phyloP scores from a whole-genome alignment of 1,139 yeast species.

The Suhomyces choctaworum region DNA sequence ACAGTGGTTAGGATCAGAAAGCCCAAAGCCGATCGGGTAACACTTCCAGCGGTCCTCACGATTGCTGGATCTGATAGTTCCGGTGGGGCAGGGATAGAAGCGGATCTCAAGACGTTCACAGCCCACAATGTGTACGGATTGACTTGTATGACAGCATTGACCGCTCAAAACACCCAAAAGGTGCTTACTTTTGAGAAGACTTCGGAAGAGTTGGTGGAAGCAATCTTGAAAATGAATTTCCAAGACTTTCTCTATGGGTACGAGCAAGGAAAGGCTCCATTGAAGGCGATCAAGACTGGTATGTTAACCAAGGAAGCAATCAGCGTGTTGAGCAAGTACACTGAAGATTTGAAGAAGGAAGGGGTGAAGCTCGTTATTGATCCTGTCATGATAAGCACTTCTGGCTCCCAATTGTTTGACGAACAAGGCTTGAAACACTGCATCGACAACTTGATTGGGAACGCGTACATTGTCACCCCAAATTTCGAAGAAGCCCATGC shows the following conservation, averaged over 20 bases:
- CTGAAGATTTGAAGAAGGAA: conserved; percentile 28
- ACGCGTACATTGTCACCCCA: conserved; percentile 73
- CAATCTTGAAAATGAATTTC: conserved; percentile 56
- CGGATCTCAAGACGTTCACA: conserved; percentile 81
- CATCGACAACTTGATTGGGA: conserved; percentile 48
- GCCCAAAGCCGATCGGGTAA: conserved; percentile 13
- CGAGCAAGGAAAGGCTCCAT: conserved; percentile 27
- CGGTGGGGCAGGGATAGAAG: conserved; percentile 96
- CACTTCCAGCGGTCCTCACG: conserved; percentile 52
- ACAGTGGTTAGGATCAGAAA: neutral
- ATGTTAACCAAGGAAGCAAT: conserved; percentile 68
- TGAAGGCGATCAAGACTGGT: conserved; percentile 77
- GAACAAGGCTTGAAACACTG: conserved; percentile 47
- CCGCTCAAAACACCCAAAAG: conserved; percentile 77
- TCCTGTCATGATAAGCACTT: conserved; percentile 82
- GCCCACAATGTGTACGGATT: conserved; percentile 79
- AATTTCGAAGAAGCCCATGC: conserved; percentile 65
- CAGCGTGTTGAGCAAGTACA: conserved; percentile 40
- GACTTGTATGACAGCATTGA: conserved; percentile 78
- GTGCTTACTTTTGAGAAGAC: conserved; percentile 55
- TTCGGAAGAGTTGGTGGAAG: conserved; percentile 41
- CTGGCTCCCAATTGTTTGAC: conserved; percentile 62
- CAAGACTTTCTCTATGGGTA: conserved; percentile 55
- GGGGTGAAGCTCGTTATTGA: conserved; percentile 59
- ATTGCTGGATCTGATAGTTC: conserved; percentile 87